Percentiles rank a stretch among this genome's conserved stretches.
Conservation (phyloP, 1,139 yeast species). For the Candida freyschussii region DNA sequence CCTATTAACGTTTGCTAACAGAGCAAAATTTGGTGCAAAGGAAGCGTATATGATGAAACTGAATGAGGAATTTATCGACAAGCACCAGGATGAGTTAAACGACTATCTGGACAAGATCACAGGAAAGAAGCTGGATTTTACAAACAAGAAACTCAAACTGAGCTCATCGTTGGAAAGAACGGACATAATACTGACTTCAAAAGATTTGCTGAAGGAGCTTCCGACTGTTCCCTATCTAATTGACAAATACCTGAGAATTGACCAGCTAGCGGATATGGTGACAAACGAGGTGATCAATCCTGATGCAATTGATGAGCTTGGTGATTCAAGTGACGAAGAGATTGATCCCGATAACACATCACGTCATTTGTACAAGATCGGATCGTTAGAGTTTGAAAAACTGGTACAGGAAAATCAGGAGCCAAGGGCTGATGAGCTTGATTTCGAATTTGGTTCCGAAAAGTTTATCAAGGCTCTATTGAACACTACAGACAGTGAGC, state of each 20-base stretch:
- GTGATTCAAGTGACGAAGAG: conserved; percentile 6
- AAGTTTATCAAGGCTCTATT: conserved; percentile 33
- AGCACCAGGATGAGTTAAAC: conserved; percentile 52
- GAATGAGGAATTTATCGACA: conserved; percentile 57
- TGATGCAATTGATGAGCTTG: conserved; percentile 25
- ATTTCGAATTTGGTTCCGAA: conserved; percentile 34
- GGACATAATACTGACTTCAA: conserved; percentile 26
- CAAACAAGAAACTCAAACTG: conserved; percentile 51
- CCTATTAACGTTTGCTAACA: conserved; percentile 71
- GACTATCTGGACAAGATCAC: conserved; percentile 73
- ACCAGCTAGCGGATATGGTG: conserved; percentile 50
- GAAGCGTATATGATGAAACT: conserved; percentile 75
- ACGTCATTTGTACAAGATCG: conserved; percentile 41
- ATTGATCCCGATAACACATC: conserved; percentile 7
- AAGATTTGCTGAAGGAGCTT: conserved; percentile 47
- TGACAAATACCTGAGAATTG: conserved; percentile 58
- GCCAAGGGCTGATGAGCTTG: conserved; percentile 6
- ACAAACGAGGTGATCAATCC: conserved; percentile 21
- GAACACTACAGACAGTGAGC: conserved; percentile 26
- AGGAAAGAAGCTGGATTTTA: conserved; percentile 62
- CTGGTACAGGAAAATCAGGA: conserved; percentile 20
- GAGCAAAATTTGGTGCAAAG: conserved; percentile 70
- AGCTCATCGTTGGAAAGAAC: conserved; percentile 51
- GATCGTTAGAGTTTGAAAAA: conserved; percentile 52
- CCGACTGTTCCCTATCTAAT: conserved; percentile 67